Percentiles rank a stretch among this genome's conserved stretches.
Evolutionary conservation across 148 eudicot species (phyloP).

Genomic region (Chenopodium quinoa): DNA sequence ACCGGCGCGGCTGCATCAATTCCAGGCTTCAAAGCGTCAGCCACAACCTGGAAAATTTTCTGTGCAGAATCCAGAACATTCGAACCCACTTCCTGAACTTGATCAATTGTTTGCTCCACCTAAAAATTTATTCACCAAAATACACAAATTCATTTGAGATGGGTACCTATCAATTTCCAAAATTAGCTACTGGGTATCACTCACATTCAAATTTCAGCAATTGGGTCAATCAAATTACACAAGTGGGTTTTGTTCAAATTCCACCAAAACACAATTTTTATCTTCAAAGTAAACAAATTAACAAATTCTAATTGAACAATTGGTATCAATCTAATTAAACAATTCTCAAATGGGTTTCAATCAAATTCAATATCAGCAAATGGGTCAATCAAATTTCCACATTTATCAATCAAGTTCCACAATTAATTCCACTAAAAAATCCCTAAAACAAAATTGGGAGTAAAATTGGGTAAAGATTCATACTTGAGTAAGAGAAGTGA

Average conservation of each 20-base stretch:
- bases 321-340: neutral
- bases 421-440: neutral
- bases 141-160: neutral
- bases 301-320: too few relatives aligned
- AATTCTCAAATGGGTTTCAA: neutral
- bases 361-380: neutral
- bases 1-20: conserved; percentile 74
- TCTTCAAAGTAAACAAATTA: too few relatives aligned
- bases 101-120: conserved; percentile 84
- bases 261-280: neutral
- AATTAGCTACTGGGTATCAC: conserved; percentile 5
- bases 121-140: conserved; percentile 27
- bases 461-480: neutral
- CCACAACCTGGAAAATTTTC: conserved; percentile 43
- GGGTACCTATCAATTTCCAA: neutral
- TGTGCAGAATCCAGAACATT: conserved; percentile 48
- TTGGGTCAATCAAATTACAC: neutral
- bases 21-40: conserved; percentile 64
- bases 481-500: conserved; percentile 88
- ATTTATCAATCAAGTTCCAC: neutral
- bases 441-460: neutral
- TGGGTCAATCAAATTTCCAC: conserved; percentile 4
- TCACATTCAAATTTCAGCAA: neutral
- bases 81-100: conserved; percentile 72
- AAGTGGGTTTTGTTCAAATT: neutral